A percentile compares a stretch with the other conserved stretches of the same genome.
phyloP scores from a whole-genome alignment of 768 basidiomycete species.

The Dacryopinax primogenitus region DNA sequence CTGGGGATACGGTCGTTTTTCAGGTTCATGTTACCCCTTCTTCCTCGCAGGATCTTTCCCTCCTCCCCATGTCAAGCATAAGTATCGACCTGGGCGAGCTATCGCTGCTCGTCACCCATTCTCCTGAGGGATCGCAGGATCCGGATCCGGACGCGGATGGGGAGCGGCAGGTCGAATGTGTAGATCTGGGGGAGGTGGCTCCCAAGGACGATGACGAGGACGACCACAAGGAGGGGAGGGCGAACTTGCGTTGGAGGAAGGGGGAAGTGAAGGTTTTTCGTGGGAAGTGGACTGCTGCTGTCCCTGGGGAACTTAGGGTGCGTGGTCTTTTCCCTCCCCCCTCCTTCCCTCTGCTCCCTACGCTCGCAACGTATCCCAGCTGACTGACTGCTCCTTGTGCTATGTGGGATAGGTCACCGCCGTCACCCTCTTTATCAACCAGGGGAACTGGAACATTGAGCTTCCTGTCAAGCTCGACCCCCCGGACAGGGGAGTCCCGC shows the following conservation, averaged over 20 bases:
- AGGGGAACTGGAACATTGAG: conserved; percentile 56
- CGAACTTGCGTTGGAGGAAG: conserved; percentile 45
- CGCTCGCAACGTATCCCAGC: too few species aligned
- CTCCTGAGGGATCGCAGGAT: conserved; percentile 27
- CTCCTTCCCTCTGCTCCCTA: too few species aligned
- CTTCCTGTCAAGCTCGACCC: conserved; percentile 32
- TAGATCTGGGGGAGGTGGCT: conserved; percentile 35
- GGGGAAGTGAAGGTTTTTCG: conserved; percentile 44
- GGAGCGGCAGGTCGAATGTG: conserved; percentile 27
- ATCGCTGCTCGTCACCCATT: conserved; percentile 41
- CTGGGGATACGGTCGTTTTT: conserved; percentile 54
- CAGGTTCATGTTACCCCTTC: conserved; percentile 57
- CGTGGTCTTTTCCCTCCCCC: conserved; percentile 16
- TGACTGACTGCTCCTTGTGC: too few species aligned
- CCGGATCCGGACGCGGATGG: neutral
- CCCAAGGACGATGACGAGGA: too few species aligned
- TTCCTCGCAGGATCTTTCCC: conserved; percentile 35
- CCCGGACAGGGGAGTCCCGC: too few species aligned
- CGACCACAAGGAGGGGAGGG: conserved; percentile 24
- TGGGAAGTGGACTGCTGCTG: conserved; percentile 44
- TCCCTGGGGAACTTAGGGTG: conserved; percentile 45
- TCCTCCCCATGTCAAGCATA: conserved; percentile 49
- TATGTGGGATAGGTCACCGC: conserved; percentile 19
- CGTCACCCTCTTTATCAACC: conserved; percentile 28
- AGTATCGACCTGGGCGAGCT: conserved; percentile 44